Base-by-base conservation (phyloP, 768 basidiomycete genomes). In the Phylloporus arenicola region DNA sequence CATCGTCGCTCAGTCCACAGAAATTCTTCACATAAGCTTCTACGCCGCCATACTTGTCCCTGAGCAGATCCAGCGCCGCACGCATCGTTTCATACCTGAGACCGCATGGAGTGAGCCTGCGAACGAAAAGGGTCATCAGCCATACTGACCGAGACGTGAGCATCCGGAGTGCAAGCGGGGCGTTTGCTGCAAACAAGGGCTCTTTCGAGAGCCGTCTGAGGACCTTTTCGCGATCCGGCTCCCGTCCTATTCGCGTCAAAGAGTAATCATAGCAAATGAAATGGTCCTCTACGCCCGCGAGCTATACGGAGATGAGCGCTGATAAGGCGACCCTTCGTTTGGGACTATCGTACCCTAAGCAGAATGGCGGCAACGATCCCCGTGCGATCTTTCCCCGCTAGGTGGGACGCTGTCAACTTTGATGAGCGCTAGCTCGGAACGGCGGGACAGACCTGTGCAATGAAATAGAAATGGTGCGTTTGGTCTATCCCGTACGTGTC, bases 351-450 rank as follows among this genome's bases (percentile, higher is more conserved):
- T 61, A 88, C 88, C 67, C 82, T 81, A 22, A 91, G 70, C 12
- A 90, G 59, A 27, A 91, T 73, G 6, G 88, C 88, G 13, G 86
- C 85, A 33, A 85, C 67, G 20, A 91, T 70, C 14, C 88, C 89
- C 2, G 89, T 91, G 57, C 89, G 72, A 68, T 92, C 88, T 64
- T 91, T 92, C 3, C 89, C 89, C 24, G 87, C 89, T 78, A 24
- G 13, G 33, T 19, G 8, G 31, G 10, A 22, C 25, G 12, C 4
- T 30, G 39, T 61, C 24, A 47, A 29, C 22, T 25, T 27, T 27
- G 29, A 37, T 20, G 19, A 35, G 16, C 4, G 19, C 10, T 10
- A 38, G 27, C 4, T 27, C n/a, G 12, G 2, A 29, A 24, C 6
- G 30, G 16, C 5, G 22, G 40, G 12, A 51, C 58, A n/a, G 27